Percentiles rank a stretch among this genome's conserved stretches.
These are phyloP conservation scores for Dacryopinax spathularia DNA, from an alignment of 768 basidiomycete species.

Conservation along the genomic window DNA sequence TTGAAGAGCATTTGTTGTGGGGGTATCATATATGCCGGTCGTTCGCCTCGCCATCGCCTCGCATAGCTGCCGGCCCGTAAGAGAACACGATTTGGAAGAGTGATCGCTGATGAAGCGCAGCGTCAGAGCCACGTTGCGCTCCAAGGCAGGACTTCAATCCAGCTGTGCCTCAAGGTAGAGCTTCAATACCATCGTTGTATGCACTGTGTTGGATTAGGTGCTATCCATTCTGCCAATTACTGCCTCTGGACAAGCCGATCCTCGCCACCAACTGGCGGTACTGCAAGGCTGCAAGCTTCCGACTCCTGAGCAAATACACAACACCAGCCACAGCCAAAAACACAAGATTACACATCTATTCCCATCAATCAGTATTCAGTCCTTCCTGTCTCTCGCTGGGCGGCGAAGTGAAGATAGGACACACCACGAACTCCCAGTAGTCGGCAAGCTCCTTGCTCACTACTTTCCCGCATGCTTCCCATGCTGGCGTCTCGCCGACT, in stretches of 20 bases:
- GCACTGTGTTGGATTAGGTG: too few relatives aligned
- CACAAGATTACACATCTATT: constrained; percentile 42
- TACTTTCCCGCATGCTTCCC: constrained; percentile 88
- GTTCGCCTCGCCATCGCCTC: too few relatives aligned
- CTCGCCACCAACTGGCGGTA: constrained; percentile 72
- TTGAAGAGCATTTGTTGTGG: too few relatives aligned
- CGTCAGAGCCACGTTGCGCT: too few relatives aligned
- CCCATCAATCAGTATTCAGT: neutral
- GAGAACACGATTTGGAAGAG: too few relatives aligned
- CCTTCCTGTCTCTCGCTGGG: neutral
- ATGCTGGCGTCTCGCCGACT: constrained; percentile 48
- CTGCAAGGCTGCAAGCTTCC: constrained; percentile 53
- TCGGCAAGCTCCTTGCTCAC: constrained; percentile 63
- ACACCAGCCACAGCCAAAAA: constrained; percentile 53
- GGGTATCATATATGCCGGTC: too few relatives aligned
- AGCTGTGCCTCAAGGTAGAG: too few relatives aligned
- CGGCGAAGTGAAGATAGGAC: constrained; percentile 22
- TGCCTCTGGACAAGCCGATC: constrained; percentile 42
- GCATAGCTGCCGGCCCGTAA: too few relatives aligned
- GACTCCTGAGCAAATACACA: constrained; percentile 54
- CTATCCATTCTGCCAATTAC: neutral
- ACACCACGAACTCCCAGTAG: constrained; percentile 82
- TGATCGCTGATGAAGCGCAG: too few relatives aligned
- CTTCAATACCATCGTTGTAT: too few relatives aligned
- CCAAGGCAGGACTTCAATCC: too few relatives aligned